Evolutionary conservation across 2,329 filamentous ascomycete species (phyloP), one percentile per base, ranked within the genome.

Genomic region (Paraconiothyrium brasiliense): DNA sequence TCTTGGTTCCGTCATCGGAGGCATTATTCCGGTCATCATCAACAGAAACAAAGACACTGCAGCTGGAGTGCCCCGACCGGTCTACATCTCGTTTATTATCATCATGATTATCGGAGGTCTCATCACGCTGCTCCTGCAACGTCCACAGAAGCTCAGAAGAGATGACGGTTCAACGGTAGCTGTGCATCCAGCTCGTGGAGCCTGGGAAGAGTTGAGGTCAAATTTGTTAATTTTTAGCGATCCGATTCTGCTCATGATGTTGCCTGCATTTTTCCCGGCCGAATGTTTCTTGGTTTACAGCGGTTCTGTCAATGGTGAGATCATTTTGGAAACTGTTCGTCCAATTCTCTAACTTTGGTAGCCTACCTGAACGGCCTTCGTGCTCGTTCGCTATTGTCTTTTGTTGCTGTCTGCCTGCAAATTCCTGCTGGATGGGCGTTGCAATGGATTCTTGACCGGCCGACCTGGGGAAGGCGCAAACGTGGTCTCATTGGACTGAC

Each of bases 21-120:
- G 72, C 16, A 74, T 75, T 24, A 75, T 75, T n/a, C 71, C 71
- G 4, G 68, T 75, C 24, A 71, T 75, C 47, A 74, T 75, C 58
- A 75, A 75, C 55, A 62, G 67, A 16, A 58, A 74, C 46, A 71
- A 72, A 11, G 67, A 70, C n/a, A 71, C 66, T 8, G 70, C 68
- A n/a, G 68, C 67, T 7, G 72, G 72, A 16, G 72, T 75, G 3
- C 72, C 72, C 34, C 58, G 69, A 41, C 64, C 71, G n/a, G 71
- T 75, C 6, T 75, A 75, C 47, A 73, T 75, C 20, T 65, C 71
- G 5, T 75, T 74, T 57, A 71, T 75, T 46, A 34, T 66, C 10
- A 71, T 74, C 44, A 75, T 75, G 71, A 61, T 72, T 35, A 34
- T 74, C 13, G 72, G 72, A 7, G 72, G 70, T 2, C 41, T 75